A percentile compares a stretch with the other conserved stretches of the same genome.
phyloP scores from a whole-genome alignment of 345 rosid genomes.

The Melaleuca alternifolia region DNA sequence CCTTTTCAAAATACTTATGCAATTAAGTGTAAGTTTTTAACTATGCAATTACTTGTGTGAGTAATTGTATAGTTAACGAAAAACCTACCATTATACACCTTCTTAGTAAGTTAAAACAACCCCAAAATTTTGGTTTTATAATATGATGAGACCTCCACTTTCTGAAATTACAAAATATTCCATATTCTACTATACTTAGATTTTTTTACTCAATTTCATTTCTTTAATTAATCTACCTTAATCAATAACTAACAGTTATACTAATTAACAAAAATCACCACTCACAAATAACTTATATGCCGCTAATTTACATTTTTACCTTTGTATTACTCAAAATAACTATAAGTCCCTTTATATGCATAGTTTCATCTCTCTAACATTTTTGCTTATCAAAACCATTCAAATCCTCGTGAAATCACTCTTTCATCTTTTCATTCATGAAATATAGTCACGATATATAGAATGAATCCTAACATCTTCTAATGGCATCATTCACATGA shows the following conservation, averaged over 20 bases:
- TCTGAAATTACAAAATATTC: not conserved
- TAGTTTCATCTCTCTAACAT: not conserved
- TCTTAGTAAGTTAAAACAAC: too few species aligned
- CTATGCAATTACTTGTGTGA: too few species aligned
- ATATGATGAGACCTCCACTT: not conserved
- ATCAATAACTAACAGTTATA: not conserved
- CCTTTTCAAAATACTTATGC: too few species aligned
- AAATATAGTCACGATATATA: not conserved
- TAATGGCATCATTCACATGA: not conserved
- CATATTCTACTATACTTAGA: not conserved
- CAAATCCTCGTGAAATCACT: not conserved
- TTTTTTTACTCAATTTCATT: not conserved
- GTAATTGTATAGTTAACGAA: too few species aligned
- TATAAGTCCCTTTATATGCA: not conserved
- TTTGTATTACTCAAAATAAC: not conserved
- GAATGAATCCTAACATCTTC: not conserved
- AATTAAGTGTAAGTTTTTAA: too few species aligned
- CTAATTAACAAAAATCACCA: not conserved
- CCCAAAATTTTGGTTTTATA: not conserved
- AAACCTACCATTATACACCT: not conserved
- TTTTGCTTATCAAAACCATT: not conserved
- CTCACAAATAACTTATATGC: not conserved
- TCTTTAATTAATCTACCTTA: not conserved
- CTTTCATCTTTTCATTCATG: not conserved
- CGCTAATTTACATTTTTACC: not conserved